Evolutionary conservation across 2,329 filamentous ascomycete genomes (phyloP), one percentile per base, ranked within the genome.

Genomic region (Daldinia sp.): DNA sequence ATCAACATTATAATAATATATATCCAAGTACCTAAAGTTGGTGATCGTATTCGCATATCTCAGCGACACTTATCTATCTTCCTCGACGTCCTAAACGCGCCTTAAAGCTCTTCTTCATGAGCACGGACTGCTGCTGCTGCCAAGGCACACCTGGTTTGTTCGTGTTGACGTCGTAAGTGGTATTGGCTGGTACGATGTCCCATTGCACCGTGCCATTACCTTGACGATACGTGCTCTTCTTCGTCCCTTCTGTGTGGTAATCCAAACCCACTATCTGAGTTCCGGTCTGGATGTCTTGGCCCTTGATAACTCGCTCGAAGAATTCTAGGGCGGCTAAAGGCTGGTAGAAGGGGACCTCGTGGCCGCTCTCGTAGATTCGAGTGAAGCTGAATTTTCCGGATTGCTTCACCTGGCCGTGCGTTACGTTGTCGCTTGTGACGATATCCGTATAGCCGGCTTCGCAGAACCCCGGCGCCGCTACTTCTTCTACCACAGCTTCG

Each of bases 341-440:
- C 69, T 85, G 83, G 71, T 86, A 86, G 71, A 84, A 85, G 0
- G 83, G 83, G 27, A 79, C 78, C 68, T 79, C 76, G 67, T 80
- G 78, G 7, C 77, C 78, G 19, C 72, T 71, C 58, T 78, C 73
- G 68, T 77, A 79, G 64, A 85, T 77, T 21, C 83, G 77, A 5
- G 80, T 76, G 70, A 84, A 84, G 45, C 77, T 80, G 72, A 81
- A 85, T 56, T 79, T 78, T 13, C 78, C 82, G 3, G 78, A 75
- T 72, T 86, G 83, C 71, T 79, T 81, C 17, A 82, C 81, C 68
- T 84, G 81, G 5, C 82, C 84, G 71, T 85, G 82, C 9, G 82
- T 78, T n/a, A 82, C 74, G 55, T 73, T 73, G 63, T 76, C 73
- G 63, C 73, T 74, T 6, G 76, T 77, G 1, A 68, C 70, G 35